phyloP scores from a whole-genome alignment of 2,329 filamentous ascomycete genomes.

The Botrytis sinoallii region DNA sequence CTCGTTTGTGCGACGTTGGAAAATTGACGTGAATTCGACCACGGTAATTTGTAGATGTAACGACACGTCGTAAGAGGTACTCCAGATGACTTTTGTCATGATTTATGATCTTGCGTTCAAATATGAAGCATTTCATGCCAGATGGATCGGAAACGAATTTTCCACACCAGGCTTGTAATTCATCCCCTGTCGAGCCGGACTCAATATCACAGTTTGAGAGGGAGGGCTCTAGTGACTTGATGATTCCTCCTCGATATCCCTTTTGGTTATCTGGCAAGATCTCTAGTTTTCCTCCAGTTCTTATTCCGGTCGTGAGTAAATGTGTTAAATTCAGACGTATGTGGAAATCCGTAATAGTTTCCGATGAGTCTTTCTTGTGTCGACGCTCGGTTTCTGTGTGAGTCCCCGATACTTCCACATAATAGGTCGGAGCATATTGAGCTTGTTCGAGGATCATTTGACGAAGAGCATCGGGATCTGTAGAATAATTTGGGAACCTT shows the following conservation, averaged over 20 bases:
- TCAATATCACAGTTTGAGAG: slow-evolving; percentile 34
- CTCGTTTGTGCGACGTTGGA: slow-evolving; percentile 52
- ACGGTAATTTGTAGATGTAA: slow-evolving; percentile 64
- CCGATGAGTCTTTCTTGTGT: slow-evolving; percentile 45
- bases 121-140: slow-evolving; percentile 54
- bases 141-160: slow-evolving; percentile 59
- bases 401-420: slow-evolving; percentile 35
- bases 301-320: slow-evolving; percentile 49
- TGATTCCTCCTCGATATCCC: slow-evolving; percentile 61
- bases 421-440: slow-evolving; percentile 32
- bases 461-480: slow-evolving; percentile 26
- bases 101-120: slow-evolving; percentile 54
- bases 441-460: slow-evolving; percentile 33
- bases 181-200: slow-evolving; percentile 16
- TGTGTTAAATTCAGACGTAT: slow-evolving; percentile 57
- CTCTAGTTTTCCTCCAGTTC: slow-evolving; percentile 44
- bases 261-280: slow-evolving; percentile 58
- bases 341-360: slow-evolving; percentile 57
- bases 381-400: slow-evolving; percentile 34
- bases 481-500: slow-evolving; percentile 33
- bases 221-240: slow-evolving; percentile 50
- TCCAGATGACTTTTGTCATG: slow-evolving; percentile 57
- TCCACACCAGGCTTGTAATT: slow-evolving; percentile 56
- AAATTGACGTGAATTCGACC: slow-evolving; percentile 59
- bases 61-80: slow-evolving; percentile 50